Percentiles rank a stretch among this genome's conserved stretches.
These are phyloP conservation scores for Skeletonema grethae DNA, from an alignment of 108 stramenopile species.

Conservation along the genomic window DNA sequence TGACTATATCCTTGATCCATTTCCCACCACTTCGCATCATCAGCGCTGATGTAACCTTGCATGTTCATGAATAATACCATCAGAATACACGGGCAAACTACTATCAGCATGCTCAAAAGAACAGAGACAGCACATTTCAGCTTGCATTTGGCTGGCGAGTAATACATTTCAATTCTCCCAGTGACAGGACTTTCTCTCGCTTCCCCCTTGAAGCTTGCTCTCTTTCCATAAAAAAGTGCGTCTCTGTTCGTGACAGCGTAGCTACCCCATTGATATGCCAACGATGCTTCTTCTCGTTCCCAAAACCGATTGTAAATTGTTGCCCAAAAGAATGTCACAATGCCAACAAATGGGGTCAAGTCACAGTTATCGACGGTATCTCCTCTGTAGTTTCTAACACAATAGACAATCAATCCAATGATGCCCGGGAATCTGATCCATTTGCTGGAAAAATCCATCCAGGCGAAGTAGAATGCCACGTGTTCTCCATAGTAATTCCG, in stretches of 20 bases:
- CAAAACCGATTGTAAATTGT: conserved; percentile 64
- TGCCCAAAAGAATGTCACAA: conserved; percentile 70
- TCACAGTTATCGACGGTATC: conserved; percentile 70
- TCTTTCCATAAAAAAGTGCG: conserved; percentile 18
- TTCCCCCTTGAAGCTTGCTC: conserved; percentile 67
- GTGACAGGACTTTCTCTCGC: conserved; percentile 67
- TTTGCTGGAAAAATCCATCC: conserved; percentile 59
- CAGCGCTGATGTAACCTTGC: conserved; percentile 74
- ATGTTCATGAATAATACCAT: conserved; percentile 83
- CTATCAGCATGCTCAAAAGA: conserved; percentile 57
- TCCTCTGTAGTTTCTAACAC: conserved; percentile 45
- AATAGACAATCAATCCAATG: conserved; percentile 44
- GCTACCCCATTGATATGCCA: conserved; percentile 67
- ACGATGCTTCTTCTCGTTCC: conserved; percentile 59
- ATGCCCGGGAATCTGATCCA: conserved; percentile 57
- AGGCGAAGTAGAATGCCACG: conserved; percentile 77
- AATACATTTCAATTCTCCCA: conserved; percentile 62
- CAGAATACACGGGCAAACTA: conserved; percentile 60
- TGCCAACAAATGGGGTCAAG: conserved; percentile 69
- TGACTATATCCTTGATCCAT: conserved; percentile 29
- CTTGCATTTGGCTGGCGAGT: conserved; percentile 50
- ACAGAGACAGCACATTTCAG: conserved; percentile 61
- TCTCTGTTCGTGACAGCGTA: conserved; percentile 32
- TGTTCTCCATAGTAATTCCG: conserved; percentile 64
- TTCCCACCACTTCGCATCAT: conserved; percentile 50